Percentiles rank a stretch among this genome's conserved stretches.
Conservation (phyloP, 2,329 filamentous ascomycete species). For the Cephalotrichum gorgonifer region DNA sequence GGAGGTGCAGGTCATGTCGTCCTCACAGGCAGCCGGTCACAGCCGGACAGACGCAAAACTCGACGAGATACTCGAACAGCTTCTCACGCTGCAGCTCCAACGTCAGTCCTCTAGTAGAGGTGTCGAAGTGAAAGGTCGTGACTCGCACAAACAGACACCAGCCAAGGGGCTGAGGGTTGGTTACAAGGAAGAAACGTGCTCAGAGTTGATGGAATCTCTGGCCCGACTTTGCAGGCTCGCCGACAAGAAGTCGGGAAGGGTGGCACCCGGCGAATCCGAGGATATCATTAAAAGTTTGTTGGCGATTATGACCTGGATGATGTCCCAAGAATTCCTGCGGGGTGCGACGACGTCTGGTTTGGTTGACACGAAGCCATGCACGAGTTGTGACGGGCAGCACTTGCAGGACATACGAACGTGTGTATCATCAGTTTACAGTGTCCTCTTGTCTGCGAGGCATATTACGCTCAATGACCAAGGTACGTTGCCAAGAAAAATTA, state of each 20-base stretch:
- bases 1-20: background rate
- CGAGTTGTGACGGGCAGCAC: background rate
- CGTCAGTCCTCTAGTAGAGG: background rate
- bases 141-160: too few species aligned
- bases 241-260: background rate
- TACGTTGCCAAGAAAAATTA: background rate
- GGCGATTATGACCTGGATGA: background rate
- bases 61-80: background rate
- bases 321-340: background rate
- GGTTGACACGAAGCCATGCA: background rate
- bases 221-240: background rate
- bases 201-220: background rate
- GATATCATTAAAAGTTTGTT: background rate
- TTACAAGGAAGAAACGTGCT: background rate
- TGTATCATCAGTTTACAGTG: background rate
- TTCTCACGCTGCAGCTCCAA: background rate
- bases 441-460: background rate
- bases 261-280: background rate
- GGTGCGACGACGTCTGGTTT: background rate
- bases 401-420: background rate
- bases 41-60: background rate
- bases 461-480: background rate
- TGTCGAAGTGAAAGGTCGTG: background rate
- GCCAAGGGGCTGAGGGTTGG: too few species aligned
- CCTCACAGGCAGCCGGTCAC: background rate